These are phyloP conservation scores for Zymoseptoria tritici DNA, from an alignment of 2,329 filamentous ascomycete genomes.

Conservation along the genomic window DNA sequence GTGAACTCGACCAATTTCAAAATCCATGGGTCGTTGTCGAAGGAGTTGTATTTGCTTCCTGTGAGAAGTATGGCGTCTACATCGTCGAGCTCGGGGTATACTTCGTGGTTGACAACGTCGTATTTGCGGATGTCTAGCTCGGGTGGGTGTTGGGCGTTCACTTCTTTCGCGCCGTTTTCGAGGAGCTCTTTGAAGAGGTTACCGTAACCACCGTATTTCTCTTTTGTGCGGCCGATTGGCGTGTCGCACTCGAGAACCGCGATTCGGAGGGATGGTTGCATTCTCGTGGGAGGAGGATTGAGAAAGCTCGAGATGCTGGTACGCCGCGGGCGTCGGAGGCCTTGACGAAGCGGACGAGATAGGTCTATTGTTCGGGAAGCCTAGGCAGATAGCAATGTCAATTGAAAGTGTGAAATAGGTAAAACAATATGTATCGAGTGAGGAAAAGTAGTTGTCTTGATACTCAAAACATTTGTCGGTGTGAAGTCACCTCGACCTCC, in stretches of 20 bases:
- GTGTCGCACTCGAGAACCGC: slow-evolving; percentile 85
- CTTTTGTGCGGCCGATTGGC: slow-evolving; percentile 56
- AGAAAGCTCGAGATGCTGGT: not conserved
- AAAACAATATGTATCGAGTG: too few species aligned
- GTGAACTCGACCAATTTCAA: slow-evolving; percentile 63
- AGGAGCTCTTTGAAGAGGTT: slow-evolving; percentile 51
- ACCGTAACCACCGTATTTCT: slow-evolving; percentile 64
- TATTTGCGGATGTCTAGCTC: slow-evolving; percentile 55
- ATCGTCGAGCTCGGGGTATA: slow-evolving; percentile 65
- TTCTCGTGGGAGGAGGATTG: not conserved
- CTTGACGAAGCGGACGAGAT: not conserved
- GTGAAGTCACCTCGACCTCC: not conserved
- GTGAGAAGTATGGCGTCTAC: slow-evolving; percentile 79
- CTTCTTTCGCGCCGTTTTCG: slow-evolving; percentile 40
- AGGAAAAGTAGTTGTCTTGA: not conserved
- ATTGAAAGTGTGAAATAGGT: not conserved
- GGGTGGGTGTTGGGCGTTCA: slow-evolving; percentile 38
- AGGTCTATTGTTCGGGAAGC: too few species aligned
- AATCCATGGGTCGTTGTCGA: slow-evolving; percentile 70
- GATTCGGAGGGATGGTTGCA: slow-evolving; percentile 51
- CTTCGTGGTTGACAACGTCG: slow-evolving; percentile 60
- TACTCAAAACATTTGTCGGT: not conserved
- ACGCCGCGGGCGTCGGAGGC: not conserved
- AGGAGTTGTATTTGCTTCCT: slow-evolving; percentile 64
- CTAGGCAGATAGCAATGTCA: too few species aligned